phyloP scores from a whole-genome alignment of 371 early-diverging fungal genomes.

The Mucor plumbeus region DNA sequence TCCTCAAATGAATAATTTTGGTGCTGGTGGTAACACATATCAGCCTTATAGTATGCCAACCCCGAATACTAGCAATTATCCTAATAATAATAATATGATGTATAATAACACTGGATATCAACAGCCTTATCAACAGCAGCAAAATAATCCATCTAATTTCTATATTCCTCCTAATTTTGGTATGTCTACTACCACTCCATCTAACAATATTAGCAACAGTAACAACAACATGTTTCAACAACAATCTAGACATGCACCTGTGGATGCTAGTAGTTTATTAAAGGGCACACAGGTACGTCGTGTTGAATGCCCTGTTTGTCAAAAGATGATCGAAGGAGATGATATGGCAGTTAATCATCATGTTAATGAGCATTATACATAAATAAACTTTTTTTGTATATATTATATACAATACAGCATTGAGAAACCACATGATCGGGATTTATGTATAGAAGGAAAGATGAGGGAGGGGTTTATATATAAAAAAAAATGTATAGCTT shows the following conservation, averaged over 20 bases:
- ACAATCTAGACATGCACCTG: conserved; percentile 40
- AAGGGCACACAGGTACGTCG: conserved; percentile 44
- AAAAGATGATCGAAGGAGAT: conserved; percentile 54
- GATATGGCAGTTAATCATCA: conserved; percentile 56
- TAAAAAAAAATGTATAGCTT: not conserved
- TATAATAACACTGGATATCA: not conserved
- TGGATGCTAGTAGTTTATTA: conserved; percentile 42
- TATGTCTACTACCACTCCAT: conserved; percentile 17
- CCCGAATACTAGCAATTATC: not conserved
- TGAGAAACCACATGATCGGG: conserved; percentile 2
- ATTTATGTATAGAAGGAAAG: not conserved
- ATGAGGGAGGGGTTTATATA: not conserved
- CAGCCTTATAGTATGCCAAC: conserved; percentile 4
- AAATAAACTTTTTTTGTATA: not conserved
- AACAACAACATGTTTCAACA: conserved; percentile 17
- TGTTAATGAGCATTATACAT: conserved; percentile 50
- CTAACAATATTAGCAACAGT: conserved; percentile 3
- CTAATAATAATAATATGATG: not conserved
- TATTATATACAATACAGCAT: not conserved
- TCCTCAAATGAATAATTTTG: conserved; percentile 1
- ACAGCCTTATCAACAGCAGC: conserved; percentile 13
- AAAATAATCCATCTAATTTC: conserved; percentile 28
- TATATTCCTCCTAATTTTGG: conserved; percentile 50
- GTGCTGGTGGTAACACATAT: conserved; percentile 1
- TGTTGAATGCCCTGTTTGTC: conserved; percentile 52